Evolutionary conservation across 257 asterid genomes (phyloP).

Genomic region (Henckelia pumila): DNA sequence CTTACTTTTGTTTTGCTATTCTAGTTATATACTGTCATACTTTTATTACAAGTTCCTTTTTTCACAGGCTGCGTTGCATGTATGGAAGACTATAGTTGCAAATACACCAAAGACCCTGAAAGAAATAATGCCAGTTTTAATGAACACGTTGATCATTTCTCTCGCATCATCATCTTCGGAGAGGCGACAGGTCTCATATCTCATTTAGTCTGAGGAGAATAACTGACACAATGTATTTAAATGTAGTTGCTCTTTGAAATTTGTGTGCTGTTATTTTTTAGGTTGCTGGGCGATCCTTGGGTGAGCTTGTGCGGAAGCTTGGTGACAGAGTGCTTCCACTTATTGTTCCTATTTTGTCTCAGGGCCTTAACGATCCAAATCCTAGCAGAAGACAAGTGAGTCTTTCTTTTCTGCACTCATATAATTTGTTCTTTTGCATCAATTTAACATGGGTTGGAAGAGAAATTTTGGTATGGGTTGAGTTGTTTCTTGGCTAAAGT

Average conservation of each 20-base stretch:
- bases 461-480: constrained; percentile 5
- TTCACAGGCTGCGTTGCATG: constrained; percentile 94
- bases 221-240: constrained; percentile 6
- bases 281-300: constrained; percentile 97
- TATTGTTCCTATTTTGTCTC: constrained; percentile 83
- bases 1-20: constrained; percentile 25
- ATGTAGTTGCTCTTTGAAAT: constrained; percentile 18
- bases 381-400: constrained; percentile 94
- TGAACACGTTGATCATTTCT: constrained; percentile 89
- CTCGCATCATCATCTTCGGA: constrained; percentile 94
- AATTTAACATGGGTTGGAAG: neutral
- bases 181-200: constrained; percentile 78
- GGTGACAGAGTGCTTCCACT: constrained; percentile 98
- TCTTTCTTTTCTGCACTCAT: constrained; percentile 19
- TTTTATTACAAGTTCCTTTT: constrained; percentile 22
- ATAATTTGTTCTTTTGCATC: constrained; percentile 12
- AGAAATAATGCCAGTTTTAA: constrained; percentile 96
- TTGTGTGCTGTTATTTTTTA: constrained; percentile 28
- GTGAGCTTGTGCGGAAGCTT: constrained; percentile 99
- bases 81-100: constrained; percentile 98
- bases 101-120: constrained; percentile 96
- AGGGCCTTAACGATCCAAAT: constrained; percentile 75
- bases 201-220: constrained; percentile 19
- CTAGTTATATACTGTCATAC: constrained; percentile 19
- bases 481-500: neutral